These are phyloP conservation scores for Fusarium ramigenum DNA, from an alignment of 2,329 filamentous ascomycete genomes.

Conservation along the genomic window DNA sequence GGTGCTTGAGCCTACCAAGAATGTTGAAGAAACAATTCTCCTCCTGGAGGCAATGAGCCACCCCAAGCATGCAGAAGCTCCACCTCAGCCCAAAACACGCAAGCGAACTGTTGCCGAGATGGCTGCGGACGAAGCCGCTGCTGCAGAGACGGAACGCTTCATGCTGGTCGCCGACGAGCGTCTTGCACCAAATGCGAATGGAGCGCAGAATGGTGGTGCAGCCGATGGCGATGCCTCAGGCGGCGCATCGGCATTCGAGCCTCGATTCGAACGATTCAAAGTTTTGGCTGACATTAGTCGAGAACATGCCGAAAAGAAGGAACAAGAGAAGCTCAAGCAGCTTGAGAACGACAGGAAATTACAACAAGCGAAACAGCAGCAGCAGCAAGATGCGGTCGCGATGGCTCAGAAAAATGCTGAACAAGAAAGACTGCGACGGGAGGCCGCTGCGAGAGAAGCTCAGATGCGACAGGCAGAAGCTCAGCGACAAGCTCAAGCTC, in stretches of 20 bases:
- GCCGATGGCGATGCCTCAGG: conserved; percentile 78
- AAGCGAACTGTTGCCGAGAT: conserved; percentile 96
- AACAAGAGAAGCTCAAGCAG: conserved; percentile 77
- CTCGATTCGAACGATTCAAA: conserved; percentile 91
- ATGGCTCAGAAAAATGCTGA: conserved; percentile 55
- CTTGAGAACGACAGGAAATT: conserved; percentile 67
- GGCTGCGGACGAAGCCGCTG: conserved; percentile 91
- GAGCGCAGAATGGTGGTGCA: conserved; percentile 65
- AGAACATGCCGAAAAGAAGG: conserved; percentile 79
- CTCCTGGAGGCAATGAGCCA: conserved; percentile 78
- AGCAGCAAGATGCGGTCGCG: conserved; percentile 55
- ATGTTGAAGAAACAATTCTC: conserved; percentile 72
- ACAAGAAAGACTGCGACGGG: conserved; percentile 51
- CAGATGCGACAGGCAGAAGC: conserved; percentile 50
- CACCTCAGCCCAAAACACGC: conserved; percentile 85
- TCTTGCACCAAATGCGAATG: conserved; percentile 68
- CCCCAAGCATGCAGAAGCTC: conserved; percentile 78
- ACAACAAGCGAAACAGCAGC: conserved; percentile 55
- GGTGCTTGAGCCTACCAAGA: conserved; percentile 79
- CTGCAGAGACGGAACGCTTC: conserved; percentile 87
- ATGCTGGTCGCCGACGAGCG: conserved; percentile 94
- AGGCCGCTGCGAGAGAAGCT: conserved; percentile 49
- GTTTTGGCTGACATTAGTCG: conserved; percentile 85
- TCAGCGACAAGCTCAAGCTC: conserved; percentile 48
- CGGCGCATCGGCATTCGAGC: conserved; percentile 79